Conservation (phyloP, 2,329 filamentous ascomycete species). For the Blastomyces percursus region DNA sequence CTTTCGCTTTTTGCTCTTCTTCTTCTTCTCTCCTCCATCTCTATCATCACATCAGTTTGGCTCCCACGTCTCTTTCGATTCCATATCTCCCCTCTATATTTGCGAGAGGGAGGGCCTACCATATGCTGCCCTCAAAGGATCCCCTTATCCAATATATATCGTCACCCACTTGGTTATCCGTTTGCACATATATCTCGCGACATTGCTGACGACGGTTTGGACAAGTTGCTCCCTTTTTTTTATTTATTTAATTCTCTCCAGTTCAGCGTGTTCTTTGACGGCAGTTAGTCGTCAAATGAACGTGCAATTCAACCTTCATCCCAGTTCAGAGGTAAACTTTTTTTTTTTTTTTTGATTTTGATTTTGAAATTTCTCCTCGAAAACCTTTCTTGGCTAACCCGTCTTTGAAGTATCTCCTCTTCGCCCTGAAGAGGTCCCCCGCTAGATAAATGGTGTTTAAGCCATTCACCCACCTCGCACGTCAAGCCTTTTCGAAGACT, state of each 20-base stretch:
- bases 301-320: slow-evolving; percentile 63
- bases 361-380: neutral
- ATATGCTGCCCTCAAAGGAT: neutral
- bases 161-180: neutral
- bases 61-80: neutral
- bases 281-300: slow-evolving; percentile 90
- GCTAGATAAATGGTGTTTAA: slow-evolving; percentile 81
- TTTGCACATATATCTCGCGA: neutral
- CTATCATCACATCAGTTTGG: neutral
- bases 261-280: slow-evolving; percentile 79
- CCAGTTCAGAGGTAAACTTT: slow-evolving; percentile 50
- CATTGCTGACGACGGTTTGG: neutral
- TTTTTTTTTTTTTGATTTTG: no score
- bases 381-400: neutral
- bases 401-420: slow-evolving; percentile 40
- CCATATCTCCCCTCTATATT: neutral
- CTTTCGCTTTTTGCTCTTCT: neutral
- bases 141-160: neutral
- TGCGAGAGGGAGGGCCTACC: neutral
- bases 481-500: slow-evolving; percentile 93
- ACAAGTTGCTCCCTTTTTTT: neutral
- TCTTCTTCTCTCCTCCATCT: neutral
- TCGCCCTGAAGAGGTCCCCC: slow-evolving; percentile 53
- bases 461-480: slow-evolving; percentile 70
- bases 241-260: neutral